phyloP scores from a whole-genome alignment of 495 filamentous ascomycete genomes.

The Clavariopsis aquatica region DNA sequence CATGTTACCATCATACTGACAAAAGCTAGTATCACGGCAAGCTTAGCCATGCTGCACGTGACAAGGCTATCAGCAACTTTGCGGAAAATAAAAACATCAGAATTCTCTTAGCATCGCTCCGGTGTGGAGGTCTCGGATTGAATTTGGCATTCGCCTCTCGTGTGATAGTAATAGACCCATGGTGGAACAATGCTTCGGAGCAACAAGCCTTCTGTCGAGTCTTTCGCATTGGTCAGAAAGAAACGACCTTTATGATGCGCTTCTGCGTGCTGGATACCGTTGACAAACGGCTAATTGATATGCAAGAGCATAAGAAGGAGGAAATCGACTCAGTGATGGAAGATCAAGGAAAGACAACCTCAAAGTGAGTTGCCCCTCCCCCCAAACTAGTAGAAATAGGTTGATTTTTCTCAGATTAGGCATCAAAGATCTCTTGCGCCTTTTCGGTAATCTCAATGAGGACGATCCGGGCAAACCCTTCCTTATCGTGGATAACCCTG shows the following conservation, averaged over 20 bases:
- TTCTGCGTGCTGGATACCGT: slow-evolving; percentile 54
- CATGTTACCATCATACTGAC: no score
- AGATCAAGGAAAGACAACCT: slow-evolving; percentile 25
- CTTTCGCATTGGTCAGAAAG: slow-evolving; percentile 62
- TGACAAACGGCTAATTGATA: slow-evolving; percentile 54
- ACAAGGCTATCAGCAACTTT: slow-evolving; percentile 41
- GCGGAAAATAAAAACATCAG: slow-evolving; percentile 29
- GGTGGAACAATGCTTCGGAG: slow-evolving; percentile 47
- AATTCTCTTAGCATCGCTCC: slow-evolving; percentile 44
- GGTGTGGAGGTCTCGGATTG: slow-evolving; percentile 44
- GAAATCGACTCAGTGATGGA: slow-evolving; percentile 44
- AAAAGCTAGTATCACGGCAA: slow-evolving; percentile 40
- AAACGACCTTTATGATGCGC: slow-evolving; percentile 56
- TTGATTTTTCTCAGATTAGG: slow-evolving; percentile 21
- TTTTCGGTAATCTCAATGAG: slow-evolving; percentile 39
- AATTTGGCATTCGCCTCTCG: slow-evolving; percentile 49
- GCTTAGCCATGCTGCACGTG: slow-evolving; percentile 37
- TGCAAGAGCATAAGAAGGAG: slow-evolving; percentile 43
- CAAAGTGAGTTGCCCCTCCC: slow-evolving; percentile 11
- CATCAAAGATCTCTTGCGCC: slow-evolving; percentile 40
- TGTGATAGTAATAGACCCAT: slow-evolving; percentile 50
- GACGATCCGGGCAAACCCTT: slow-evolving; percentile 39
- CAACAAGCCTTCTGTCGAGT: slow-evolving; percentile 64
- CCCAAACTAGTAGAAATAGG: not conserved
- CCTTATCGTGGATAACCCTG: slow-evolving; percentile 40